Evolutionary conservation across 1,284 basidiomycete species (phyloP), one percentile per base, ranked within the genome.

Genomic region (Trichosporon sp.): DNA sequence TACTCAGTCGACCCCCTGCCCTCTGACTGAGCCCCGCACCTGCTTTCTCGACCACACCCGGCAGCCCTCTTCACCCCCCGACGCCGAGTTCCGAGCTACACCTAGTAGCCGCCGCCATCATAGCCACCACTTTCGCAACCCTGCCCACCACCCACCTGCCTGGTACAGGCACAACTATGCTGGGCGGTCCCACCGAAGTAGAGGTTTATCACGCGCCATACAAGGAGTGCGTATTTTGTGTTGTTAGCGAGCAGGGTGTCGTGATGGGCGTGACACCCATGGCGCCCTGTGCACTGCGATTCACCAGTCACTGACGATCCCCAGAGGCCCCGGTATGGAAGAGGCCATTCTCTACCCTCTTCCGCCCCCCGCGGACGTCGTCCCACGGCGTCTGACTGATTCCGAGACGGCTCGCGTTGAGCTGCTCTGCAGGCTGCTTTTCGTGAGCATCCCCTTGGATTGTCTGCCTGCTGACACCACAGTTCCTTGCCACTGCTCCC

Each of bases 401-500:
- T 67, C 71, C 13, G 78, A 79, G 68, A 71, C 70, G 8, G 74
- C 75, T 27, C 68, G 77, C 15, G 76, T 80, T n/a, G 76, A 78
- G 60, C 75, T 77, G 44, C 74, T 83, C 1, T 77, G 80, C 51
- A 71, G 77, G 23, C 73, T 84, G 2, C 81, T 83, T 71, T 81
- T 83, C 58, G 83, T 84, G 66, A 72, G 83, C 75, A 23, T 13
- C 38, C 3, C 38, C n/a, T n/a, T n/a, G 2, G 25, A 13, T 13
- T 25, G 25, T 21, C 23, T 69, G 25, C 21, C 64, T 1, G 29
- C 53, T 69, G 63, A 70, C 73, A 35, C 12, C 29, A 12, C 65
- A 84, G 82, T 95, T 95, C 83, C 88, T 95, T 51, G 91, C 92
- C 13, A 95, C 92, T 0, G 93, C 84, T 1, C 84, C 84, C 2